Evolutionary conservation across 2,329 filamentous ascomycete species (phyloP), one percentile per base, ranked within the genome.

Genomic region (Colletotrichum sp.): DNA sequence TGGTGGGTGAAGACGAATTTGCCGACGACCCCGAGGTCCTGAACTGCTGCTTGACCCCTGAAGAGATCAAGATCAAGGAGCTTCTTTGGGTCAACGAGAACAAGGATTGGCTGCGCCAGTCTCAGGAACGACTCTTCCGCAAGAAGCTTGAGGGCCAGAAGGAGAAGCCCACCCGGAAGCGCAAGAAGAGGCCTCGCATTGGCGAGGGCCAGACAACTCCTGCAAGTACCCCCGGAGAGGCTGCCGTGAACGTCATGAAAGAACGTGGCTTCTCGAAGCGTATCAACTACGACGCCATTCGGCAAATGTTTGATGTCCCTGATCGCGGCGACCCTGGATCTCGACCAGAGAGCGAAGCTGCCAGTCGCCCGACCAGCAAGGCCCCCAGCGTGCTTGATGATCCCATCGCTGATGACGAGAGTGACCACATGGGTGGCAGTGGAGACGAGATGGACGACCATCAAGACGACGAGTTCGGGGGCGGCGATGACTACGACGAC

Each of bases 31-130:
- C 93, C 0, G 97, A 99, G 83, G 95, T 99, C 7, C 87, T 90
- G 75, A 94, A 94, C 79, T 98, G 96, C 81, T 85, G 96, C 43
- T 89, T 98, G 7, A 91, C 90, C 0, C 90, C 93, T 2, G 91
- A 92, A 5, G 96, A 98, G 85, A 91, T 93, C 3, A 91, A 91
- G 39, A 91, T 96, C 81, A 98, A 98, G 83, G 96, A 98, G 83
- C 92, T 93, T 75, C 94, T 98, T 68, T 99, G 97, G 97, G 93
- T 98, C 58, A 96, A 96, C 75, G 93, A 96, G 82, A 98, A 99
- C 84, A 96, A 97, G 82, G 95, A 97, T 79, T 99, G 96, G 91
- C 89, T 99, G 52, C 94, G 96, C 10, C 91, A 93, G 65, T 94
- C 97, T 81, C 96, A 98, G 81, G 92, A 94, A 76, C 98, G 97